Percentiles rank a stretch among this genome's conserved stretches.
phyloP scores from a whole-genome alignment of 177 flowering plant species.

The Tripterygium wilfordii region DNA sequence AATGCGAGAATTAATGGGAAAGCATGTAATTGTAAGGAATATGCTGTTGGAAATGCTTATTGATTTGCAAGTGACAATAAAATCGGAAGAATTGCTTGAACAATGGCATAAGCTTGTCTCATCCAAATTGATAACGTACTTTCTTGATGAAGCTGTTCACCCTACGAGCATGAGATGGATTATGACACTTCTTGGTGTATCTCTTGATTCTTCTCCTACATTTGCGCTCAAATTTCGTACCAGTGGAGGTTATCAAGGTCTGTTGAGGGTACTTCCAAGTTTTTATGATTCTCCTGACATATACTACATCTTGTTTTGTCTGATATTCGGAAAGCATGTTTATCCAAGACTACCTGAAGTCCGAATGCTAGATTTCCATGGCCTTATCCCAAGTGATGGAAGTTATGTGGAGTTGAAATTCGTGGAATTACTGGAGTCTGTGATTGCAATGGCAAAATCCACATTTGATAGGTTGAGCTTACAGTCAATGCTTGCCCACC shows the following conservation, averaged over 20 bases:
- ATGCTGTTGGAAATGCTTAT: constrained; percentile 98
- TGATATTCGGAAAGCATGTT: constrained; percentile 93
- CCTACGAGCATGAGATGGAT: constrained; percentile 99
- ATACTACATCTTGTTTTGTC: constrained; percentile 87
- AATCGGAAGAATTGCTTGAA: constrained; percentile 84
- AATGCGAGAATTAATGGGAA: constrained; percentile 89
- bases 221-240: constrained; percentile 88
- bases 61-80: constrained; percentile 90
- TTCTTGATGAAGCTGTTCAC: constrained; percentile 98
- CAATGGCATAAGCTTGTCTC: constrained; percentile 99
- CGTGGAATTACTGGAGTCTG: constrained; percentile 84
- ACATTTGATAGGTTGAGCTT: constrained; percentile 83
- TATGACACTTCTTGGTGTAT: constrained; percentile 98
- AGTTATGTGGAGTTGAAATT: constrained; percentile 70
- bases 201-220: constrained; percentile 86
- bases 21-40: constrained; percentile 96
- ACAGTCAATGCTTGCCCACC: constrained; percentile 85
- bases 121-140: constrained; percentile 87
- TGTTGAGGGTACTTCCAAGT: constrained; percentile 79
- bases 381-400: constrained; percentile 88
- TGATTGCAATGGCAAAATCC: constrained; percentile 90
- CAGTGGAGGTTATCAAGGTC: constrained; percentile 91
- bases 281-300: constrained; percentile 98
- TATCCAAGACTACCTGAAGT: constrained; percentile 99
- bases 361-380: constrained; percentile 98